Base-by-base conservation (phyloP, 768 basidiomycete genomes). In the Suillus luteus region DNA sequence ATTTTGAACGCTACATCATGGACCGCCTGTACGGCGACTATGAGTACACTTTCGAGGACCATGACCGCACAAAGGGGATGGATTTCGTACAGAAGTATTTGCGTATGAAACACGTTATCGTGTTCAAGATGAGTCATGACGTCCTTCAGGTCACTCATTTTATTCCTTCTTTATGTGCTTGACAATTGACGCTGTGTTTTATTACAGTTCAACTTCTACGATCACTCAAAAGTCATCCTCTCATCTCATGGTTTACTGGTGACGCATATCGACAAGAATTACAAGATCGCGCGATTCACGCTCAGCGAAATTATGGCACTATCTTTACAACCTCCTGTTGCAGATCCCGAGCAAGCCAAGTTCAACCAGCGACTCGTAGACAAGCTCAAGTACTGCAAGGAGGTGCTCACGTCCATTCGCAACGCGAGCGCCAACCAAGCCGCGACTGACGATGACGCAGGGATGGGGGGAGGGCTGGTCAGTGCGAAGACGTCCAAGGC, bases 1-100 rank as follows among this genome's bases (percentile, higher is more conserved):
- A 96, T 72, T 98, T 99, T 72, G 93, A 97, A 73, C 82, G 85
- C 61, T 99, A 98, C 76, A 97, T 99, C 83, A 90, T 95, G 86
- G 90, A 93, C 55, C 84, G 89, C 62, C 80, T 99, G 24, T 92
- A 90, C 67, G 88, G 92, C 61, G 89, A 96, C 64, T 91, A 93
- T 67, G 85, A 88, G 9, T 97, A 92, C 73, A 90, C 89, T 12
- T 98, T 83, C 70, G 82, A 87, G 67, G 93, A 96, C 69, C 61
- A 76, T 51, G 80, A 81, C 11, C 78, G 90, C 61, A 85, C 83
- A 55, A 87, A 83, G 70, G 95, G 95, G 24, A 95, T 99, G 94
- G 92, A 92, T 69, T 98, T 96, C 81, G 91, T 98, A 54, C 91
- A 94, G 77, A 93, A 93, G 78, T 98, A 96, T 75, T 83, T 98